phyloP scores from a whole-genome alignment of 495 filamentous ascomycete species.

The Tricharina praecox region DNA sequence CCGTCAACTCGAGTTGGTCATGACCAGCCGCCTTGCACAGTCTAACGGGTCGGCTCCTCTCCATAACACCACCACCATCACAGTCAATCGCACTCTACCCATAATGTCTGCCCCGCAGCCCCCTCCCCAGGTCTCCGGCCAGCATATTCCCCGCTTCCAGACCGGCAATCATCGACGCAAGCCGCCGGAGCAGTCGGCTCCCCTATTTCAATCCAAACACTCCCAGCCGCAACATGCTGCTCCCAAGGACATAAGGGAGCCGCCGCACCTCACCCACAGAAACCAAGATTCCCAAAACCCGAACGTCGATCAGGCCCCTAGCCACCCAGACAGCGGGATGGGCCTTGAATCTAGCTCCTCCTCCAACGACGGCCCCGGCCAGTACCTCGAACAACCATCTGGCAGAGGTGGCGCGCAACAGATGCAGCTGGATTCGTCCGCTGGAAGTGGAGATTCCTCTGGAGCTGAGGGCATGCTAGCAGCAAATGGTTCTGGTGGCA shows the following conservation, averaged over 20 bases:
- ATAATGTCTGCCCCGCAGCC: slow-evolving; percentile 4
- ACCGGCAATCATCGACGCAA: slow-evolving; percentile 5
- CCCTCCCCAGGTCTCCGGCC: neutral
- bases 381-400: neutral
- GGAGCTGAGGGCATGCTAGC: neutral
- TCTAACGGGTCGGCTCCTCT: slow-evolving; percentile 1
- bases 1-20: slow-evolving; percentile 1
- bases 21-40: slow-evolving; percentile 2
- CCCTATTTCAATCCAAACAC: neutral
- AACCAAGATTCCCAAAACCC: neutral
- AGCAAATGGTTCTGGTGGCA: neutral
- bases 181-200: slow-evolving; percentile 3
- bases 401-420: neutral
- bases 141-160: neutral
- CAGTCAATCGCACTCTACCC: slow-evolving; percentile 3
- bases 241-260: neutral
- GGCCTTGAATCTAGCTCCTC: neutral
- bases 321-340: slow-evolving; percentile 1
- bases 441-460: slow-evolving; percentile 7
- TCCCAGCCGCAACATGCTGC: neutral
- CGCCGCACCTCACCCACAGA: neutral
- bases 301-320: neutral
- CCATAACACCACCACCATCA: slow-evolving; percentile 2
- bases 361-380: neutral
- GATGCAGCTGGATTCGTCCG: slow-evolving; percentile 5